Evolutionary conservation across 1,284 basidiomycete species (phyloP), one percentile per base, ranked within the genome.

Genomic region (Apiotrichum akiyoshidainum): DNA sequence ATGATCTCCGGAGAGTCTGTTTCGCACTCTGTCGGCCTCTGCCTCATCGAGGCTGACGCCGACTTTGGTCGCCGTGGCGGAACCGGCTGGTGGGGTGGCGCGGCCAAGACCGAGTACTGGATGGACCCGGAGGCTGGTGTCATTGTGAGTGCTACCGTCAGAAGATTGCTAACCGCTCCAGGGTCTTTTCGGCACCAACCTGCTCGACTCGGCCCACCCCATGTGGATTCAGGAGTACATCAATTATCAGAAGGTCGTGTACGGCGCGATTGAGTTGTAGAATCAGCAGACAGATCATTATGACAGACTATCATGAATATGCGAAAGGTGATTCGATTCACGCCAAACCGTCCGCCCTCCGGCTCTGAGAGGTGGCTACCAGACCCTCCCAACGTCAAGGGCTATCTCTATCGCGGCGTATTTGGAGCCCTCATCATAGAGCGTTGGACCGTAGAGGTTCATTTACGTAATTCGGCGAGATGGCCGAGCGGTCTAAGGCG

Each of bases 31-130:
- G 52, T 61, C 13, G 59, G 54, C 3, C 48, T 59, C 11, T 47
- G 41, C 33, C 52, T 57, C 44, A 21, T 41, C 33, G 46, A 44
- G 11, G 54, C 31, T 1, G 54, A 50, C 22, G 44, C 45, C 3
- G 22, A 45, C 31, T 33, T 46, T 6, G 68, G 68, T 0, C 54
- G 63, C 42, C 54, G 56, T 41, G 54, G 44, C 8, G 65, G 64
- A 17, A 58, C 57, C 12, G 65, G 56, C 1, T 46, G 41, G 37
- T 69, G 68, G 68, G 56, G 56, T n/a, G 68, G 68, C 12, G 65
- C 64, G 26, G 64, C 65, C 2, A 64, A 66, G 57, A 68, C 68
- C 1, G 39, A 57, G 54, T 67, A 56, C 52, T 65, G 64, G 60
- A 35, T 69, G 44, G 65, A 66, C 64, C 68, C 68, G 8, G 52